These are phyloP conservation scores for Camelina neglecta DNA, from an alignment of 345 rosid genomes.

Conservation along the genomic window DNA sequence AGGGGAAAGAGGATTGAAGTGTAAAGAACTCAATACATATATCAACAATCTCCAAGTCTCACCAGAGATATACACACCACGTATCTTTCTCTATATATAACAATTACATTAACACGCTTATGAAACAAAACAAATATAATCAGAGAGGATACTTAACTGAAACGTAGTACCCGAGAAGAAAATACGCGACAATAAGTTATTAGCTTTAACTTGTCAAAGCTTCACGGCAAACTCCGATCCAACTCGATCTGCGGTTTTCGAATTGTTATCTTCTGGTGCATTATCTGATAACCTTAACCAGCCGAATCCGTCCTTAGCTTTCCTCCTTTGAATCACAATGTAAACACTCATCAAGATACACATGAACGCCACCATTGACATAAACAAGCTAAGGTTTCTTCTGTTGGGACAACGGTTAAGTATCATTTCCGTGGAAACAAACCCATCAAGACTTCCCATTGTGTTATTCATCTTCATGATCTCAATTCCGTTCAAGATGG, in stretches of 20 bases:
- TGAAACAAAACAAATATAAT: conserved; percentile 1
- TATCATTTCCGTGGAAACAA: conserved; percentile 51
- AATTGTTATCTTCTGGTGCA: conserved; percentile 39
- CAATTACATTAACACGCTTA: conserved; percentile 6
- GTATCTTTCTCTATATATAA: background rate
- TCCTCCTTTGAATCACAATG: conserved; percentile 50
- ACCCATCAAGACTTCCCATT: conserved; percentile 74
- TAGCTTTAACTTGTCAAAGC: background rate
- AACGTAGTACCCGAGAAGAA: background rate
- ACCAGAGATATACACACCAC: conserved; percentile 1
- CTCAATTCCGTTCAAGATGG: conserved; percentile 78
- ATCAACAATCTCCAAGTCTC: background rate
- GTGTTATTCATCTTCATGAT: conserved; percentile 84
- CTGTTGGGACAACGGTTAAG: conserved; percentile 54
- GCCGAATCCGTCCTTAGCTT: conserved; percentile 40
- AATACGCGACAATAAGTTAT: background rate
- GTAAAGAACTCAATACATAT: conserved; percentile 1
- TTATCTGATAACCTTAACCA: conserved; percentile 69
- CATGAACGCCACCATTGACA: conserved; percentile 61
- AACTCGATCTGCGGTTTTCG: conserved; percentile 40
- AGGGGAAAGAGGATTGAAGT: background rate
- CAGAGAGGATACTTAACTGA: background rate
- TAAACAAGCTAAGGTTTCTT: conserved; percentile 48
- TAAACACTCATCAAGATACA: conserved; percentile 62
- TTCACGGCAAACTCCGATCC: conserved; percentile 40